Evolutionary conservation across 1,284 basidiomycete genomes (phyloP), one percentile per base, ranked within the genome.

Genomic region (Sporisorium exsertum): DNA sequence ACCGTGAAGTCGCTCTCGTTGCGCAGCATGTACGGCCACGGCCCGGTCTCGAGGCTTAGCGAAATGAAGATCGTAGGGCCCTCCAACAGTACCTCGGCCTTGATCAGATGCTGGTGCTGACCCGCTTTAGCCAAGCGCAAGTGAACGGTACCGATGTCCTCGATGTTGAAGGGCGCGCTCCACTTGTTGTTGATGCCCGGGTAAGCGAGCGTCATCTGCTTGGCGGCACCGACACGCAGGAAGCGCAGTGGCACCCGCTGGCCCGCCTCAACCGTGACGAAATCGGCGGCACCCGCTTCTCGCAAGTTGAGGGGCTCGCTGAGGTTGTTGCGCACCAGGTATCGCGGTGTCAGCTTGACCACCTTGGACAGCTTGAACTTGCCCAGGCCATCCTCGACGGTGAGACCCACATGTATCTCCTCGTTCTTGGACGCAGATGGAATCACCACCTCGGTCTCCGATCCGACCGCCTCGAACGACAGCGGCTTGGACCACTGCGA

Each of bases 341-440:
- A 99, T 29, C 96, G 90, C 15, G 97, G 97, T 7, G 92, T 89
- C 43, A 99, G 87, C 1, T 94, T 97, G 81, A 99, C 92, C 72
- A 98, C 93, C 87, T 98, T 98, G 29, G 92, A 92, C 52, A 99
- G 88, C 86, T 98, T 97, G 87, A 98, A 99, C 88, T 89, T 84
- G 46, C 97, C 97, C 27, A 92, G 87, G 5, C 96, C 96, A 85
- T 97, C 95, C 22, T 91, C 89, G 89, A 97, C 97, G 5, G 94
- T 96, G 56, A 99, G 84, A 7, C 97, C 97, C 40, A 94, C 87
- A 81, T 95, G 93, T 69, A 92, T 89, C 84, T 95, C 93, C 57
- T 92, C 91, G n/a, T 90, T 87, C 63, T 90, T 90, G 40, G 88
- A 88, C 51, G 89, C 88, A 3, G 92, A 91, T 3, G 91, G 89